Evolutionary conservation across 176 grass and related monocot genomes (phyloP), one percentile per base, ranked within the genome.

Genomic region (Eleusine indica): DNA sequence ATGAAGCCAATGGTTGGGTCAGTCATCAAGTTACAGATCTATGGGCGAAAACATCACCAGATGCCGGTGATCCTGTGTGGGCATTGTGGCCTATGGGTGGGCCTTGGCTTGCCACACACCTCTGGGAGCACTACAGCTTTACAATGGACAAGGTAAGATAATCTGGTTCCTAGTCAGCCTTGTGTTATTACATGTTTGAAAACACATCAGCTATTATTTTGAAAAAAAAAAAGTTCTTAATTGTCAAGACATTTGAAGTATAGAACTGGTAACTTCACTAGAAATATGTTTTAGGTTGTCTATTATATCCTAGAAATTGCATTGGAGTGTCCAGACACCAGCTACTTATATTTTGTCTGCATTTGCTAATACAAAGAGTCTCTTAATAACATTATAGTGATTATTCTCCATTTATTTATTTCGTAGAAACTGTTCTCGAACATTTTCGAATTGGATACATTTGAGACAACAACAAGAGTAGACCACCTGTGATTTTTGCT

Each of bases 11-110:
- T 58, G 95, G 95, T 43, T 97, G 95, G 95, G 95, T 97, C 21
- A 79, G 86, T 84, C 95, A 97, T 90, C 95, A 97, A 75, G 92
- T 97, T 66, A 89, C 95, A 56, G 95, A 97, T 73, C 28, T 97
- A 58, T 97, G 95, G 95, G 95, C 92, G 43, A 97, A 97, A 91
- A 91, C 95, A 73, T 97, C 95, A 13, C 86, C 95, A 18, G 90
- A 92, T 72, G 81, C 42, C 42, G 95, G 95, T 73, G 84, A 94
- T 56, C 92, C 95, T 84, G 39, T 82, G 13, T 93, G 92, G 95
- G 92, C 90, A 68, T 35, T 94, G 57, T 97, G 95, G 95, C 95
- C 95, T 38, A 94, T 97, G 92, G 95, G 95, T 84, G 95, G 95
- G 56, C 86, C 95, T 64, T 97, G 95, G 95, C 90, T 97, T 61